phyloP scores from a whole-genome alignment of 106 monocot genomes.

The Cymbidium sinense region DNA sequence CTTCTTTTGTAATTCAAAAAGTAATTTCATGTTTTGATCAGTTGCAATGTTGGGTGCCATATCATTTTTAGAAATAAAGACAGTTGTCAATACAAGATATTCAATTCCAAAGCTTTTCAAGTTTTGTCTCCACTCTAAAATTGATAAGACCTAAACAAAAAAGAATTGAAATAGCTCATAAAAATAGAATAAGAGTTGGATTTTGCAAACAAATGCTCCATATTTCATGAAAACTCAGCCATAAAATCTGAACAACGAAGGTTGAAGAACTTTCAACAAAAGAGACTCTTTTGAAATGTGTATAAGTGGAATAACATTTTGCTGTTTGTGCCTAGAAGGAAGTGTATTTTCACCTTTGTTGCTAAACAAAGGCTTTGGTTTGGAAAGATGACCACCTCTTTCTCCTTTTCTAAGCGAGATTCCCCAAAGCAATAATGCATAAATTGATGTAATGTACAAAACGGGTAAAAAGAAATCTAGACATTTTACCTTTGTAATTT shows the following conservation, averaged over 20 bases:
- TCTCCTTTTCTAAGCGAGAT: constrained; percentile 29
- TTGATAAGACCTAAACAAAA: constrained; percentile 62
- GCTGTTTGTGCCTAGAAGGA: constrained; percentile 33
- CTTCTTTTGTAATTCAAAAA: constrained; percentile 98
- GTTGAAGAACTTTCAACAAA: constrained; percentile 16
- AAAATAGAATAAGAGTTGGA: constrained; percentile 55
- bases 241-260: constrained; percentile 64
- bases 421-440: constrained; percentile 41
- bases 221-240: constrained; percentile 77
- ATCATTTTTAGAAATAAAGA: constrained; percentile 29
- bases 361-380: constrained; percentile 32
- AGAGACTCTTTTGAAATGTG: constrained; percentile 21
- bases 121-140: constrained; percentile 84
- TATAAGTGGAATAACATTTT: constrained; percentile 5
- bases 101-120: no score
- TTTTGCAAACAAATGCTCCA: constrained; percentile 66
- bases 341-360: constrained; percentile 25
- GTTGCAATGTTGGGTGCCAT: constrained; percentile 53
- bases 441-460: constrained; percentile 41
- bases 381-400: constrained; percentile 20
- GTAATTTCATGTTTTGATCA: constrained; percentile 65
- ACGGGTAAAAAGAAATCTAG: constrained; percentile 63
- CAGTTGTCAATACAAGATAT: constrained; percentile 64
- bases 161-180: constrained; percentile 67
- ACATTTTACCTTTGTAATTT: constrained; percentile 88